These are phyloP conservation scores for Calonectria hongkongensis DNA, from an alignment of 2,329 filamentous ascomycete species.

Conservation along the genomic window DNA sequence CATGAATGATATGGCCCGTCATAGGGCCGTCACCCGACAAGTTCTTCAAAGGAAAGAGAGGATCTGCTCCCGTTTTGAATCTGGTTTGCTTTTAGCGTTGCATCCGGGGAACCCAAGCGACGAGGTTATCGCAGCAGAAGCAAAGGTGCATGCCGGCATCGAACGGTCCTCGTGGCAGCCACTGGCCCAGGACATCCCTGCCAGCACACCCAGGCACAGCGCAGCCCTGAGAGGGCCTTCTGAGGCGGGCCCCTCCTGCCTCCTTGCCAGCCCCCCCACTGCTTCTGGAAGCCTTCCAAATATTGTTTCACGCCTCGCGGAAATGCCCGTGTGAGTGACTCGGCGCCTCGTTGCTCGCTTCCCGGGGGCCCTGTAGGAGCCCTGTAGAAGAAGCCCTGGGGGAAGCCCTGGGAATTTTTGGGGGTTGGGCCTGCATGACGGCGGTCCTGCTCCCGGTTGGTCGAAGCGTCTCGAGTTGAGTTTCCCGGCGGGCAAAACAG, in stretches of 20 bases:
- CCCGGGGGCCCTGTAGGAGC: slow-evolving; percentile 22
- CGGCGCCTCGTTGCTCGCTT: slow-evolving; percentile 41
- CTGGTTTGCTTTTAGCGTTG: slow-evolving; percentile 44
- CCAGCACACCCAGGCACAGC: slow-evolving; percentile 35
- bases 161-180: slow-evolving; percentile 54
- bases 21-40: slow-evolving; percentile 24
- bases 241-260: slow-evolving; percentile 1
- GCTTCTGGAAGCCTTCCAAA: slow-evolving; percentile 56
- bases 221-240: slow-evolving; percentile 47
- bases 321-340: slow-evolving; percentile 51
- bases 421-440: slow-evolving; percentile 48
- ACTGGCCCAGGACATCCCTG: slow-evolving; percentile 54
- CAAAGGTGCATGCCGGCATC: slow-evolving; percentile 48
- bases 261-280: slow-evolving; percentile 45
- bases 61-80: slow-evolving; percentile 27
- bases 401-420: slow-evolving; percentile 30
- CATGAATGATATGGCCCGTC: slow-evolving; percentile 20
- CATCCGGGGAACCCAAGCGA: slow-evolving; percentile 45
- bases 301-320: slow-evolving; percentile 51
- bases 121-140: slow-evolving; percentile 51
- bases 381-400: background rate
- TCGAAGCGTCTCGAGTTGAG: slow-evolving; percentile 42
- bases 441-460: slow-evolving; percentile 48
- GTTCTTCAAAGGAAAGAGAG: background rate
- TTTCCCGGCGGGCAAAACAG: slow-evolving; percentile 36